A percentile compares a stretch with the other conserved stretches of the same genome.
Conservation (phyloP, 179 eudicot species). For the Beta corolliflora region DNA sequence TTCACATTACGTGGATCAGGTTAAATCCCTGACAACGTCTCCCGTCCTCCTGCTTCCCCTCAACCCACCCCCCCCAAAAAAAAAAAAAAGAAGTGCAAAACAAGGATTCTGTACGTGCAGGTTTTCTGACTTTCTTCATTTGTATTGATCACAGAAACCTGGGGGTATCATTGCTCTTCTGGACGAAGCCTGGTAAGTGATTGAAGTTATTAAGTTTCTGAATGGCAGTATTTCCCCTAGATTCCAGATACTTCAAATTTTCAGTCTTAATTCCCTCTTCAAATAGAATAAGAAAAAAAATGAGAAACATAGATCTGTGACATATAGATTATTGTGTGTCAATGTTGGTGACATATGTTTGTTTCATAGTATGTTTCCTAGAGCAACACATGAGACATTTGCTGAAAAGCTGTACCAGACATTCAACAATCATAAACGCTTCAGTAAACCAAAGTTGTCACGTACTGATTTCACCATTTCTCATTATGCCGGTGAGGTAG, state of each 20-base stretch:
- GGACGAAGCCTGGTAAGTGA: slow-evolving; percentile 54
- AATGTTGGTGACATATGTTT: slow-evolving; percentile 9
- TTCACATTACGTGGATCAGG: not conserved
- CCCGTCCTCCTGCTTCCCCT: not conserved
- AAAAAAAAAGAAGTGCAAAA: too few relatives aligned
- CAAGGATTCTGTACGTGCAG: not conserved
- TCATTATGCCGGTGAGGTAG: slow-evolving; percentile 94
- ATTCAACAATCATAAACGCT: slow-evolving; percentile 77
- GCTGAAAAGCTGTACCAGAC: slow-evolving; percentile 89
- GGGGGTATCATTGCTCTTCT: slow-evolving; percentile 56
- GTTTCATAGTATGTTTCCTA: slow-evolving; percentile 71
- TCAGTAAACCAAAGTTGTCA: slow-evolving; percentile 81
- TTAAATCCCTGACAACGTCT: not conserved
- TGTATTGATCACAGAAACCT: slow-evolving; percentile 44
- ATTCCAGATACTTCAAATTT: not conserved
- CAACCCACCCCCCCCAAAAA: not conserved
- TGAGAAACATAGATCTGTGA: not conserved
- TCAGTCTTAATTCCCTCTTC: not conserved
- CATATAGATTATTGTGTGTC: not conserved
- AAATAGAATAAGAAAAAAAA: not conserved
- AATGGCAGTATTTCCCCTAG: not conserved
- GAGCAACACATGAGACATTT: slow-evolving; percentile 83
- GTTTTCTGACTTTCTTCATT: slow-evolving; percentile 17
- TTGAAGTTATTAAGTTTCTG: not conserved
- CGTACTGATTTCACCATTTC: slow-evolving; percentile 75